Evolutionary conservation across 2,329 filamentous ascomycete genomes (phyloP), one percentile per base, ranked within the genome.

Genomic region (Tolypocladium album): DNA sequence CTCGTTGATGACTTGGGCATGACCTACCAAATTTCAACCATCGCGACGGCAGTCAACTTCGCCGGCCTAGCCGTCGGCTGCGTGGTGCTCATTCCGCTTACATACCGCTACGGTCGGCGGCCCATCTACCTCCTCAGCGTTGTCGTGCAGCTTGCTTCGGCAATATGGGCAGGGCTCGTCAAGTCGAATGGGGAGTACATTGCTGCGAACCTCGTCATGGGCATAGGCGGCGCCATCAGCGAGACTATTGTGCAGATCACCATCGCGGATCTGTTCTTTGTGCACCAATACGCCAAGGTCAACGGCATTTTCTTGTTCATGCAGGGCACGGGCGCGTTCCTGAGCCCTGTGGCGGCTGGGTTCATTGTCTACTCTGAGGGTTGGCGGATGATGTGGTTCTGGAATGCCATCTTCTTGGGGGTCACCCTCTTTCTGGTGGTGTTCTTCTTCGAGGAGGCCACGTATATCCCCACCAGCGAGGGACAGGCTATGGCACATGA

Each of bases 161-260:
- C 61, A 12, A 63, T 67, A 27, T 82, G 78, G 79, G 69, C 69
- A 4, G 79, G 79, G 0, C 71, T 69, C 22, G 74, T 76, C 45
- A 62, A 74, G 36, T 79, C 68, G 0, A 68, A 69, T 1, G 73
- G 65, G 0, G 79, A 83, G 43, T 67, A 79, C 55, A 75, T 78
- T 65, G 65, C 72, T 0, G 70, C 73, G 42, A 79, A 80, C 38
- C 31, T 71, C 15, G 55, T 73, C 0, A 67, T 69, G 13, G 72
- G 75, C 0, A 58, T 76, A 17, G 69, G 70, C 3, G 75, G 73
- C 12, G 72, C 75, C 6, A 70, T 74, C 6, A 73, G 74, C 43
- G 74, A 77, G 59, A 69, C 71, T 0, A 70, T 75, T 15, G 73
- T 70, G 1, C 73, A 75, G 56, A 73, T 77, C 56, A 76, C 74